phyloP scores from a whole-genome alignment of 768 basidiomycete genomes.

The Pleurotus citrinopileatus region DNA sequence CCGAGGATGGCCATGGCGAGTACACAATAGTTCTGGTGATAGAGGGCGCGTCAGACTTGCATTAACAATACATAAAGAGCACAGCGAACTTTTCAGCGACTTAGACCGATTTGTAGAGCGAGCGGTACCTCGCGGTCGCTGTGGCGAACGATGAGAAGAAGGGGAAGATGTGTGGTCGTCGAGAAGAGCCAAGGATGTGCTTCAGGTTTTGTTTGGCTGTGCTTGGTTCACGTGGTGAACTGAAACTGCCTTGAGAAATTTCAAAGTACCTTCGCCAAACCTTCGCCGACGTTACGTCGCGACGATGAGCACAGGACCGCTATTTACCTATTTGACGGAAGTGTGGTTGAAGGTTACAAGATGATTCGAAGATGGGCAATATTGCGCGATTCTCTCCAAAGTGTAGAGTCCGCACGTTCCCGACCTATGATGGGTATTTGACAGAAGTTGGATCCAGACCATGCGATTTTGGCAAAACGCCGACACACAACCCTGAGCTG shows the following conservation, averaged over 20 bases:
- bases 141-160: not conserved
- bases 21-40: not conserved
- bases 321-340: not conserved
- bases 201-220: not conserved
- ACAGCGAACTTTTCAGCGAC: not conserved
- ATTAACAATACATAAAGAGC: not conserved
- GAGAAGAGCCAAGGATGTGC: not conserved
- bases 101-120: not conserved
- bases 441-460: no score
- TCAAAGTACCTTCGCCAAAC: no score
- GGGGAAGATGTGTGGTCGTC: not conserved
- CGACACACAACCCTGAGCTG: no score
- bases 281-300: not conserved
- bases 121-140: not conserved
- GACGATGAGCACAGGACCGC: not conserved
- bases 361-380: no score
- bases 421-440: no score
- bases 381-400: no score
- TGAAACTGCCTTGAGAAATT: no score
- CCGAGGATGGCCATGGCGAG: conserved; percentile 3
- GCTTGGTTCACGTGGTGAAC: not conserved
- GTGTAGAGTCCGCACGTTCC: no score
- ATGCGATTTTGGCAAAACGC: no score
- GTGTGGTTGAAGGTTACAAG: no score
- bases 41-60: not conserved